Evolutionary conservation across 2,329 filamentous ascomycete species (phyloP).

Genomic region (Aspergillus sp.): DNA sequence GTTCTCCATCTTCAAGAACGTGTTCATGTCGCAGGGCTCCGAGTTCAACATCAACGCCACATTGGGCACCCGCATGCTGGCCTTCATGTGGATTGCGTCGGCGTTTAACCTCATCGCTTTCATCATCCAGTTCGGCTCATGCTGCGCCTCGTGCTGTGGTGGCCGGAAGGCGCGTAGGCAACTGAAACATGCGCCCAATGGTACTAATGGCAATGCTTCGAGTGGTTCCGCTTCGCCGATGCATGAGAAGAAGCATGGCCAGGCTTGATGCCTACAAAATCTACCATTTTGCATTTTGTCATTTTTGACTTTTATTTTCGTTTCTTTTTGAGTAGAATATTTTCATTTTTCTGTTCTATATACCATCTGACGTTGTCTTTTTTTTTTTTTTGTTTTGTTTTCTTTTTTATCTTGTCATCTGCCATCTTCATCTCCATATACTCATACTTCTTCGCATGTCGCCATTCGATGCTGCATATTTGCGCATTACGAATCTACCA

Average conservation of each 20-base stretch:
- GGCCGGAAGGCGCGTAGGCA: slow-evolving; percentile 32
- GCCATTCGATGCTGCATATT: neutral
- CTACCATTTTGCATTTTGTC: slow-evolving; percentile 1
- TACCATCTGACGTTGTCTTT: slow-evolving; percentile 1
- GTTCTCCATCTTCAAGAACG: slow-evolving; percentile 72
- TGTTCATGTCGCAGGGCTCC: slow-evolving; percentile 59
- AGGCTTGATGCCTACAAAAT: slow-evolving; percentile 1
- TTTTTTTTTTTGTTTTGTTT: slow-evolving; percentile 1
- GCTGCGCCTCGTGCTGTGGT: slow-evolving; percentile 57
- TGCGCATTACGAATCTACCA: no score
- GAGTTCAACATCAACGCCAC: slow-evolving; percentile 69
- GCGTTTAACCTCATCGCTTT: slow-evolving; percentile 63
- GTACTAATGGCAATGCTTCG: slow-evolving; percentile 5
- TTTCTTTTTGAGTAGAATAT: neutral
- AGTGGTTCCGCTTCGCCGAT: slow-evolving; percentile 7
- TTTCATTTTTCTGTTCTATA: slow-evolving; percentile 1
- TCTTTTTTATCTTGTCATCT: neutral
- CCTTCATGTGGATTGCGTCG: slow-evolving; percentile 81
- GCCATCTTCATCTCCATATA: neutral
- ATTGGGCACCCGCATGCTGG: slow-evolving; percentile 69
- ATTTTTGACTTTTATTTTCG: neutral
- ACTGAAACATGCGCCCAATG: slow-evolving; percentile 13
- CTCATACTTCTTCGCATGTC: neutral
- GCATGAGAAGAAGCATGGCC: slow-evolving; percentile 9
- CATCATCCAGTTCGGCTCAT: slow-evolving; percentile 65